Evolutionary conservation across 352 stramenopile species (phyloP).

Genomic region (Pythium aphanidermatum): DNA sequence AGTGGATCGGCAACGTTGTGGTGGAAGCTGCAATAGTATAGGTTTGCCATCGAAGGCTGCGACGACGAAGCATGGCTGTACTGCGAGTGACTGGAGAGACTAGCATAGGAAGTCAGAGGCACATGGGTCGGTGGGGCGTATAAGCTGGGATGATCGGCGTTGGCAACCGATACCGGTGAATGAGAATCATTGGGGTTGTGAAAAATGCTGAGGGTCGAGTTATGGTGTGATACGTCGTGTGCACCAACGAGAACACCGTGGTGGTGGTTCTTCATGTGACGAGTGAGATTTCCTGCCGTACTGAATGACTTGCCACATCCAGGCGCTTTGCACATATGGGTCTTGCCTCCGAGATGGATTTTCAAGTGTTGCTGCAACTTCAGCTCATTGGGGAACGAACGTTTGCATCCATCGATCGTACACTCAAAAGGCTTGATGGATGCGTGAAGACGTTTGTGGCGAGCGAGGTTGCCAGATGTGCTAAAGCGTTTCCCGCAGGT

Average conservation of each 20-base stretch:
- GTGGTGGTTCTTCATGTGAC: conserved; percentile 62
- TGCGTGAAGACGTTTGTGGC: conserved; percentile 53
- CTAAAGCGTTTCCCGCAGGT: conserved; percentile 65
- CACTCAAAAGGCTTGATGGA: conserved; percentile 38
- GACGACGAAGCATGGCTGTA: conserved; percentile 6
- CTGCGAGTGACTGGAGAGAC: conserved; percentile 6
- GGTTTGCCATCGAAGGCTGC: conserved; percentile 16
- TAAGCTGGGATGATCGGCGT: conserved; percentile 9
- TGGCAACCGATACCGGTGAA: conserved; percentile 15
- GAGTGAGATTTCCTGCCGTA: conserved; percentile 60
- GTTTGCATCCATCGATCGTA: conserved; percentile 34
- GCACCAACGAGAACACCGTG: conserved; percentile 3
- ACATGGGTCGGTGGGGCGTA: conserved; percentile 16
- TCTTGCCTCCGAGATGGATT: conserved; percentile 38
- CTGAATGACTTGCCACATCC: conserved; percentile 62
- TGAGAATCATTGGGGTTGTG: conserved; percentile 10
- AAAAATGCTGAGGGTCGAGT: conserved; percentile 8
- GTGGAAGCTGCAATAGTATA: conserved; percentile 17
- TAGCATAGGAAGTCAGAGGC: conserved; percentile 17
- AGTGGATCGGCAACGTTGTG: not conserved
- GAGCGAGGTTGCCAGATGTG: conserved; percentile 58
- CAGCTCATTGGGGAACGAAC: conserved; percentile 40
- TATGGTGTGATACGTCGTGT: conserved; percentile 1
- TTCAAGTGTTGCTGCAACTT: conserved; percentile 48
- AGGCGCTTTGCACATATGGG: conserved; percentile 35